phyloP scores from a whole-genome alignment of 225 moss, liverwort and hornwort genomes.

The Climacium dendroides region DNA sequence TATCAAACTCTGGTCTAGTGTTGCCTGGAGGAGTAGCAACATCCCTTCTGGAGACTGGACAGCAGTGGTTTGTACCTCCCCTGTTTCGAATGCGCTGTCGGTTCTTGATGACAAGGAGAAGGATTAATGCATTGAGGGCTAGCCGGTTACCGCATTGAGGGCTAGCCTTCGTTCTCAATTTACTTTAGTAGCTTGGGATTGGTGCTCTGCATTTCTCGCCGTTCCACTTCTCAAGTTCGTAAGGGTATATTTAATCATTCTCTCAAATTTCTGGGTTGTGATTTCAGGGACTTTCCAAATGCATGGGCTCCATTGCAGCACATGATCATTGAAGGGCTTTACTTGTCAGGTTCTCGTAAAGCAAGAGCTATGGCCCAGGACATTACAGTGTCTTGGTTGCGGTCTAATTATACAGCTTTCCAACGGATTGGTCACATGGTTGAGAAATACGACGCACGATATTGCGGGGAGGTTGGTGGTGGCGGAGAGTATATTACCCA shows the following conservation, averaged over 20 bases:
- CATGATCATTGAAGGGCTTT: constrained; percentile 71
- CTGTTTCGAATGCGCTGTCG: background rate
- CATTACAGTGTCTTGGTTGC: constrained; percentile 50
- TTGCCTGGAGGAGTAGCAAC: constrained; percentile 64
- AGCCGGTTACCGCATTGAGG: background rate
- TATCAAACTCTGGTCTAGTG: constrained; percentile 46
- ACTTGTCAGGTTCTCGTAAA: constrained; percentile 5
- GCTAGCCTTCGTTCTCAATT: background rate
- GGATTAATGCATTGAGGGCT: background rate
- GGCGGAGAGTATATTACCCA: constrained; percentile 67
- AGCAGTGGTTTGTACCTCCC: constrained; percentile 45
- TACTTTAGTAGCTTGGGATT: background rate
- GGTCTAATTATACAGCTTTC: constrained; percentile 38
- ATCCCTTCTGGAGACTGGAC: constrained; percentile 38
- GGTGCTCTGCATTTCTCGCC: background rate
- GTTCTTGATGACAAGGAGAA: background rate
- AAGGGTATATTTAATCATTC: background rate
- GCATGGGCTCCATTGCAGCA: constrained; percentile 87
- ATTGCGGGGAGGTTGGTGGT: constrained; percentile 37
- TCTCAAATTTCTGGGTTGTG: background rate
- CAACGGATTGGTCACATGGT: constrained; percentile 46
- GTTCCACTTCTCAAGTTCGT: background rate
- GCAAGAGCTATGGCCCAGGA: constrained; percentile 34
- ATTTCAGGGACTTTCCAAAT: constrained; percentile 61
- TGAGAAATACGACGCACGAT: constrained; percentile 63